Conservation (phyloP, 768 basidiomycete genomes). For the Suillus weaverae region DNA sequence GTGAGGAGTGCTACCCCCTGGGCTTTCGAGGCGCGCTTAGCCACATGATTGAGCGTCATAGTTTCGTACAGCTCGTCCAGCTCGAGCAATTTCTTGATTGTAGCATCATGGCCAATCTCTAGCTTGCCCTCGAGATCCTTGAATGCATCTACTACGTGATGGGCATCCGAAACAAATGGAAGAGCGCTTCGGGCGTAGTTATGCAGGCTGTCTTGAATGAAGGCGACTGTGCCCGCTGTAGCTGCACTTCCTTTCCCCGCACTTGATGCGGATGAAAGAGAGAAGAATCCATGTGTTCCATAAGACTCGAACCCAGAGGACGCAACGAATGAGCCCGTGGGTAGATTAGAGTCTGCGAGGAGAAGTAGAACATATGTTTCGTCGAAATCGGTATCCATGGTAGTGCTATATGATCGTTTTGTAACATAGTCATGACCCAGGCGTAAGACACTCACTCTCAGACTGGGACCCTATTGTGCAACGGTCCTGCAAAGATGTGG, state of each 20-base stretch:
- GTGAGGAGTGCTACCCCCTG: constrained; percentile 94
- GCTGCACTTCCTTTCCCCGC: constrained; percentile 17
- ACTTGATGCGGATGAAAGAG: constrained; percentile 27
- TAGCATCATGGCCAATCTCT: constrained; percentile 4
- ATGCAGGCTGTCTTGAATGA: constrained; percentile 70
- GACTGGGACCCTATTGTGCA: neutral
- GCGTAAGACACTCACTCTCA: constrained; percentile 2
- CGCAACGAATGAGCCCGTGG: constrained; percentile 95
- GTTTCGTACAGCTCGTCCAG: constrained; percentile 81
- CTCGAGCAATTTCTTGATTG: constrained; percentile 34
- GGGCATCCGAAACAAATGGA: constrained; percentile 77
- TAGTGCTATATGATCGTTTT: neutral
- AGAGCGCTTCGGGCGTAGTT: constrained; percentile 78
- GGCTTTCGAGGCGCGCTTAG: constrained; percentile 81
- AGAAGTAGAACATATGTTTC: constrained; percentile 76
- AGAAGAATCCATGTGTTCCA: constrained; percentile 77
- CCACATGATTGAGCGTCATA: constrained; percentile 88
- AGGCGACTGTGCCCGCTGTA: constrained; percentile 45
- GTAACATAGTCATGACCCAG: neutral
- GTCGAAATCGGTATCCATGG: constrained; percentile 37
- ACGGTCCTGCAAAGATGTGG: neutral
- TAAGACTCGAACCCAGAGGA: constrained; percentile 93
- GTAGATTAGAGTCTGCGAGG: constrained; percentile 89
- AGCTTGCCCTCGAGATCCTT: constrained; percentile 10
- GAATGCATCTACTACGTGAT: constrained; percentile 37